Evolutionary conservation across 2,329 filamentous ascomycete genomes (phyloP), one percentile per base, ranked within the genome.

Genomic region (Cordyceps javanica): DNA sequence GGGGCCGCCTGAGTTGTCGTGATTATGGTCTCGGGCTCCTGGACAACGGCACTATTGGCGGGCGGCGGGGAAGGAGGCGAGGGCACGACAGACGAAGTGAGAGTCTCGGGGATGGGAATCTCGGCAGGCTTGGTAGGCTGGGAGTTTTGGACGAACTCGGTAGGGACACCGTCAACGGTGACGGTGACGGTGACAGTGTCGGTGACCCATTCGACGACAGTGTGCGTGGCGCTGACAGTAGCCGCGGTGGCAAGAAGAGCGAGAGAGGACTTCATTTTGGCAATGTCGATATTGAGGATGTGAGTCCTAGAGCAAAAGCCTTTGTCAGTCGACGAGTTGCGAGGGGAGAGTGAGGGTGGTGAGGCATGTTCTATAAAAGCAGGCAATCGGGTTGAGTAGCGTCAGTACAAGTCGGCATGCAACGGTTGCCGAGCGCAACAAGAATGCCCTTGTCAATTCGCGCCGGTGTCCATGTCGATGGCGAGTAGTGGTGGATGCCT

Each of bases 181-280:
- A 80, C 77, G 25, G 75, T 78, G 61, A 78, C 75, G 55, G 72
- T 77, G 55, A 73, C 71, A 25, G 71, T 49, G 50, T 78, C 72
- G 38, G 72, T 68, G 41, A 78, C 75, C 65, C 68, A 66, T 3
- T 75, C 64, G 30, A 73, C 77, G 60, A 73, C 64, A 60, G 74
- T 62, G 48, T 62, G 71, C 36, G 79, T 67, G 59, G 62, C 79
- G 51, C 68, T 66, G 64, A 78, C 78, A 58, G 72, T 64, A 57
- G 73, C 77, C 67, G 78, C 76, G 66, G 76, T 70, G 61, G 76
- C 71, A 63, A 73, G 70, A 63, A 82, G 68, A 62, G 76, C 69
- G 58, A 76, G 60, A 50, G 78, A 77, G 48, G 74, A 70, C 74
- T 79, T 82, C 79, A 82, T 82, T 62, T 68, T 78, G 69, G 41